phyloP scores from a whole-genome alignment of 192 early-diverging fungal species.

The Mortierella hygrophila region DNA sequence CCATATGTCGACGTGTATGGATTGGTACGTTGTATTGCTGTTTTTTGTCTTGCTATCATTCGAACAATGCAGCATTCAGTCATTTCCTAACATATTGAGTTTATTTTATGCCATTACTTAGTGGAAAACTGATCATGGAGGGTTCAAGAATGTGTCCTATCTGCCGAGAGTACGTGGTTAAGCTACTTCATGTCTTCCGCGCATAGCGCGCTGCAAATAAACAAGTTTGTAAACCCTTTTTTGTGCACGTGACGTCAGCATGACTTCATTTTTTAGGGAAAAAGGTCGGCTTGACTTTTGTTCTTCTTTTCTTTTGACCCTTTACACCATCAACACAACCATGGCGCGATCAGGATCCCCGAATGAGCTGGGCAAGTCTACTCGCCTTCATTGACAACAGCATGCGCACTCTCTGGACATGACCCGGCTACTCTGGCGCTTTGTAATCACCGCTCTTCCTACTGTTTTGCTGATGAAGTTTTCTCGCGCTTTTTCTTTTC shows the following conservation, averaged over 20 bases:
- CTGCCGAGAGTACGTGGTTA: constrained; percentile 78
- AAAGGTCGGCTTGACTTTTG: background rate
- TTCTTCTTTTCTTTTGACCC: background rate
- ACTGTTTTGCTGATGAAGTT: constrained; percentile 12
- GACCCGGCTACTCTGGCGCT: background rate
- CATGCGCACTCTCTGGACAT: background rate
- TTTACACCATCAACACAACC: constrained; percentile 8
- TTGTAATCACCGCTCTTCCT: background rate
- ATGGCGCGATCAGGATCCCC: constrained; percentile 58
- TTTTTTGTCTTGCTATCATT: background rate
- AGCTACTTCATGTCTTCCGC: constrained; percentile 77
- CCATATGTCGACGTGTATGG: constrained; percentile 87
- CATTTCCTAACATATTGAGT: background rate
- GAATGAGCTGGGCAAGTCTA: constrained; percentile 53
- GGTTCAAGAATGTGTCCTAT: constrained; percentile 85
- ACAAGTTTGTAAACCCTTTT: too few relatives aligned
- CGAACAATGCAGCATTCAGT: background rate
- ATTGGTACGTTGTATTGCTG: constrained; percentile 71
- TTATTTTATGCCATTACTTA: background rate
- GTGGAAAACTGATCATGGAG: constrained; percentile 59
- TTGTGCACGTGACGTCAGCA: background rate
- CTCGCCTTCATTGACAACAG: background rate
- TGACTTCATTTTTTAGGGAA: background rate
- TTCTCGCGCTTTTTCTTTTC: constrained; percentile 8
- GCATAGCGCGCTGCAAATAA: constrained; percentile 45